These are phyloP conservation scores for Epichloe uncinata DNA, from an alignment of 2,329 filamentous ascomycete species.

Conservation along the genomic window DNA sequence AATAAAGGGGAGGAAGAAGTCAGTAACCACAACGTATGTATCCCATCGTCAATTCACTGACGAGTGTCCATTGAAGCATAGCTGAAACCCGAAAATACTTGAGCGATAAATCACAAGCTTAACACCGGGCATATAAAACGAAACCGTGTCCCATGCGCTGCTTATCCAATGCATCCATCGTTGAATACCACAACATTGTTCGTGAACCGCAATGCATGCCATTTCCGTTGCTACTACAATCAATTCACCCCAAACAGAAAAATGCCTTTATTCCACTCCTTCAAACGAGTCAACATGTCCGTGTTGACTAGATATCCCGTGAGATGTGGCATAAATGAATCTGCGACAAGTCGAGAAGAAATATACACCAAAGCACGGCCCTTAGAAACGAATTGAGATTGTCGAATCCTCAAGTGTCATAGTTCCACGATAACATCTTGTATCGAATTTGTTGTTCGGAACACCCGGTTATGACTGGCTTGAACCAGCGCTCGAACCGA, in stretches of 20 bases:
- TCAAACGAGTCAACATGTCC: neutral
- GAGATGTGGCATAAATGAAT: neutral
- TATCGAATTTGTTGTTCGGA: conserved; percentile 14
- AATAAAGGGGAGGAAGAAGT: neutral
- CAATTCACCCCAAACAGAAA: neutral
- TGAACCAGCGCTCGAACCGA: conserved; percentile 21
- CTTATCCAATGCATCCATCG: neutral
- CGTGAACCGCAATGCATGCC: neutral
- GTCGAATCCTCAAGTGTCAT: conserved; percentile 8
- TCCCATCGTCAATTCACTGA: neutral
- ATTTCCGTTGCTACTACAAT: neutral
- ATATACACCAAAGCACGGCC: neutral
- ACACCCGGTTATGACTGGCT: conserved; percentile 11
- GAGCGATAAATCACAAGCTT: neutral
- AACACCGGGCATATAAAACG: neutral
- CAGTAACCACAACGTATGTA: neutral
- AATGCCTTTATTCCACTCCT: neutral
- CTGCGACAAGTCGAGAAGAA: neutral
- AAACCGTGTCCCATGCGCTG: neutral
- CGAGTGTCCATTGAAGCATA: neutral
- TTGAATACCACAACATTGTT: neutral
- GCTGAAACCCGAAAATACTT: neutral
- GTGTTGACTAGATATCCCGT: neutral
- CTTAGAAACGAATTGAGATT: too few species aligned
- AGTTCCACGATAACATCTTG: conserved; percentile 15